Evolutionary conservation across 75 land plant genomes (phyloP).

Genomic region (Pseudotsuga menziesii): DNA sequence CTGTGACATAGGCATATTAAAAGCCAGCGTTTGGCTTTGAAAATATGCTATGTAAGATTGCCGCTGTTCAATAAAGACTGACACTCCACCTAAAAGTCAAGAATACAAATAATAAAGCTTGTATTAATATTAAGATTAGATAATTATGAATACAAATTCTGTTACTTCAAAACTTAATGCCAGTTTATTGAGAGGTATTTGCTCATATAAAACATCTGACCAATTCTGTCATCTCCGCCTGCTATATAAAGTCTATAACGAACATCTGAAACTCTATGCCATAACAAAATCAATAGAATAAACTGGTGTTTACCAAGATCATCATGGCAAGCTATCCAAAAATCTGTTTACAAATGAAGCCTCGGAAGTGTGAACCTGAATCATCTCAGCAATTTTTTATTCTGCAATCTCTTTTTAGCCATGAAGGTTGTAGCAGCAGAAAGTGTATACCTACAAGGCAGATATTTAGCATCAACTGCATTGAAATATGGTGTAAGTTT

Average conservation of each 20-base stretch:
- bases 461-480: background rate
- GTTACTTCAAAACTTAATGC: background rate
- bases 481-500: background rate
- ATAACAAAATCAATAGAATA: background rate
- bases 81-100: background rate
- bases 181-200: background rate
- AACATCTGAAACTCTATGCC: background rate
- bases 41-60: background rate
- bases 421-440: conserved; percentile 86
- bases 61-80: background rate
- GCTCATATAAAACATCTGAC: background rate
- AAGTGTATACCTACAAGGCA: conserved; percentile 69
- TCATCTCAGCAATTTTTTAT: conserved; percentile 27
- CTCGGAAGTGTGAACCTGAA: too few species aligned
- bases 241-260: background rate
- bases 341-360: background rate
- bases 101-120: background rate
- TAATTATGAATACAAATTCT: background rate
- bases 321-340: background rate
- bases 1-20: background rate
- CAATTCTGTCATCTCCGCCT: background rate
- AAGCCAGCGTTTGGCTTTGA: background rate
- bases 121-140: too few species aligned
- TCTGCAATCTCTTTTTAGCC: conserved; percentile 72
- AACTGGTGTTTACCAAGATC: background rate